Evolutionary conservation across 208 protist genomes (phyloP).

Genomic region (Leishmania tropica): DNA sequence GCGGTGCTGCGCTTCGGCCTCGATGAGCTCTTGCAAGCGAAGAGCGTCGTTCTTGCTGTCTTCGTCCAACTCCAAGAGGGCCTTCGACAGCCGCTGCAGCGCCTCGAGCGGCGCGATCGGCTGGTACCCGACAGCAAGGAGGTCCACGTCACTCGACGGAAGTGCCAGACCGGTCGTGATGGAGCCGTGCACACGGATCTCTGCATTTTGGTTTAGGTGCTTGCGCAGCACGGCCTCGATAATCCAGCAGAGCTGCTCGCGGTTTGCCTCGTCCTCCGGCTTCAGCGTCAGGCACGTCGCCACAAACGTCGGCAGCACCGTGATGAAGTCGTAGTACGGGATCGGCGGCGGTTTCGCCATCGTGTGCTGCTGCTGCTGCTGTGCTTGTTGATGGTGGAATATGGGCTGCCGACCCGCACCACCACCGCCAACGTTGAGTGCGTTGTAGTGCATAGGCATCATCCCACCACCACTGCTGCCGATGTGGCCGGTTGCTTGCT

Average conservation of each 20-base stretch:
- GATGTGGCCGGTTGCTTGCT: neutral
- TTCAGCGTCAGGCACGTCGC: conserved; percentile 59
- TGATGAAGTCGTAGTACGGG: conserved; percentile 64
- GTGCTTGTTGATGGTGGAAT: neutral
- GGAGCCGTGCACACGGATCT: conserved; percentile 78
- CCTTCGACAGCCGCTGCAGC: conserved; percentile 64
- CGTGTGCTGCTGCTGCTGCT: conserved; percentile 4
- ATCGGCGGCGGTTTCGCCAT: conserved; percentile 4
- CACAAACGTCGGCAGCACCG: conserved; percentile 60
- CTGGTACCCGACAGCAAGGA: conserved; percentile 77
- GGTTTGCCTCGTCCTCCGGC: conserved; percentile 41
- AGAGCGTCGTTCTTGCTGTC: conserved; percentile 37
- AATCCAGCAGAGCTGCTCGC: conserved; percentile 60
- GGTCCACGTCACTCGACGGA: conserved; percentile 79
- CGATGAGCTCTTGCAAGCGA: conserved; percentile 29
- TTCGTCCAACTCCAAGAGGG: conserved; percentile 56
- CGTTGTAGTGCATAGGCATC: conserved; percentile 9
- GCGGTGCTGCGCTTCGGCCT: conserved; percentile 33
- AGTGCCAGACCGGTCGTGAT: conserved; percentile 81
- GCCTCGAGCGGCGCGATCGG: conserved; percentile 69
- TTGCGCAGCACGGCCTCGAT: conserved; percentile 58
- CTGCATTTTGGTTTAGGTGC: conserved; percentile 33
- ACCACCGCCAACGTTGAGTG: neutral
- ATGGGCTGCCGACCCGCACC: neutral
- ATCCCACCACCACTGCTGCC: conserved; percentile 7